Evolutionary conservation across 805 yeast species (phyloP).

Genomic region (Kockiozyma suomiensis): DNA sequence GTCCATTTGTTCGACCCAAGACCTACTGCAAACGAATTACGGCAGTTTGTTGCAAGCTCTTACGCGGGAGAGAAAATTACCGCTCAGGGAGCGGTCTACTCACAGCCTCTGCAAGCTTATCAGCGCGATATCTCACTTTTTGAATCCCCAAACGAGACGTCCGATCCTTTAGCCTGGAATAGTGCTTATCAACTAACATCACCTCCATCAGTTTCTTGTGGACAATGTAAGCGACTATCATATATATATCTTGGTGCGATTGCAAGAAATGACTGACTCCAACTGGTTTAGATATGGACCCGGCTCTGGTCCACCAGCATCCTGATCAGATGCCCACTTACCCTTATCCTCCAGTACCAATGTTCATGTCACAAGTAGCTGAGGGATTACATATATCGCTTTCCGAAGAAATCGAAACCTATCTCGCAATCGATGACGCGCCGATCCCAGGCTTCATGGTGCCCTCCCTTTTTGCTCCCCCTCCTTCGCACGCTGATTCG

Average conservation of each 20-base stretch:
- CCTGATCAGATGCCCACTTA: background rate
- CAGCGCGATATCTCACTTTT: too few relatives aligned
- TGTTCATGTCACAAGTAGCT: background rate
- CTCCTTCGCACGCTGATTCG: background rate
- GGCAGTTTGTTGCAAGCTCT: background rate
- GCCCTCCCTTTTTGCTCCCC: slow-evolving; percentile 18
- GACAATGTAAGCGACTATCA: background rate
- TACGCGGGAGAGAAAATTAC: background rate
- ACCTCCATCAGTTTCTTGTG: background rate
- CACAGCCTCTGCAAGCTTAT: background rate
- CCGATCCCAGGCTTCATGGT: slow-evolving; percentile 14
- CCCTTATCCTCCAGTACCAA: slow-evolving; percentile 1
- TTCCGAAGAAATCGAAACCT: slow-evolving; percentile 11
- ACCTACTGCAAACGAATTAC: background rate
- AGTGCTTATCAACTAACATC: too few relatives aligned
- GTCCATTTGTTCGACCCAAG: slow-evolving; percentile 9
- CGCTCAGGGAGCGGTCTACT: background rate
- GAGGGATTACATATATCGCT: background rate
- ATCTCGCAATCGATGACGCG: slow-evolving; percentile 12
- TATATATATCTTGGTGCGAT: too few relatives aligned
- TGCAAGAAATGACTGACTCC: background rate
- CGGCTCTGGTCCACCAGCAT: background rate
- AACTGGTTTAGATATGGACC: background rate
- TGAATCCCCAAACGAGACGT: too few relatives aligned
- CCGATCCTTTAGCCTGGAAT: too few relatives aligned